phyloP scores from a whole-genome alignment of 495 filamentous ascomycete species.

The Penicillium dipodomyicola region DNA sequence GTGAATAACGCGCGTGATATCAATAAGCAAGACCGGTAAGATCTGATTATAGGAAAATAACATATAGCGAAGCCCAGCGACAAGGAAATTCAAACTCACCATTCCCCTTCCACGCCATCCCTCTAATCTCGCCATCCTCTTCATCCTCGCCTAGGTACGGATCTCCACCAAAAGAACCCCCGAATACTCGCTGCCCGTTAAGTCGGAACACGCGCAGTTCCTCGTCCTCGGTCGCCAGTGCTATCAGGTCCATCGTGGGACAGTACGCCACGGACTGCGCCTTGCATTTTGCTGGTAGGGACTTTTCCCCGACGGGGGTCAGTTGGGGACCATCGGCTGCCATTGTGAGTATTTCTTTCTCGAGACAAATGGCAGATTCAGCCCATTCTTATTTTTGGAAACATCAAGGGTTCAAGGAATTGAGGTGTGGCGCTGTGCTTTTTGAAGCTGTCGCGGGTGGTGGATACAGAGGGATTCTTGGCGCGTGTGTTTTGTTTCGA shows the following conservation, averaged over 20 bases:
- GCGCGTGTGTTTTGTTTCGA: constrained; percentile 22
- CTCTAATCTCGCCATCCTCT: constrained; percentile 51
- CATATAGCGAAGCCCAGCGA: background rate
- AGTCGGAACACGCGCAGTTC: constrained; percentile 63
- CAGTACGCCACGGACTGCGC: constrained; percentile 64
- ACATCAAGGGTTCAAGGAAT: background rate
- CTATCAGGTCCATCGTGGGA: constrained; percentile 78
- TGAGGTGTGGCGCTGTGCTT: constrained; percentile 3
- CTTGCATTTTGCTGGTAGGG: constrained; percentile 54
- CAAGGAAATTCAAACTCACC: constrained; percentile 47
- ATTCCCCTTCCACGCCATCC: constrained; percentile 74
- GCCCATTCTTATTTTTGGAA: constrained; percentile 24
- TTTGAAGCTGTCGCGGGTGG: constrained; percentile 24
- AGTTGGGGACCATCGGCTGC: constrained; percentile 37
- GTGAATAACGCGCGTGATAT: background rate
- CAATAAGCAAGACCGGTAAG: background rate
- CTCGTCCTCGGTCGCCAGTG: constrained; percentile 64
- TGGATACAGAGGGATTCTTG: constrained; percentile 33
- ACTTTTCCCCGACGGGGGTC: constrained; percentile 54
- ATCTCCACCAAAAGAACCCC: constrained; percentile 49
- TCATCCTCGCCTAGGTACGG: constrained; percentile 50
- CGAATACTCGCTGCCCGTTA: constrained; percentile 68
- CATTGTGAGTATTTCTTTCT: constrained; percentile 19
- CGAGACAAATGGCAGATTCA: constrained; percentile 8
- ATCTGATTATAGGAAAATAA: background rate